These are phyloP conservation scores for Pseudocercospora pini-densiflorae DNA, from an alignment of 2,329 filamentous ascomycete genomes.

Conservation along the genomic window DNA sequence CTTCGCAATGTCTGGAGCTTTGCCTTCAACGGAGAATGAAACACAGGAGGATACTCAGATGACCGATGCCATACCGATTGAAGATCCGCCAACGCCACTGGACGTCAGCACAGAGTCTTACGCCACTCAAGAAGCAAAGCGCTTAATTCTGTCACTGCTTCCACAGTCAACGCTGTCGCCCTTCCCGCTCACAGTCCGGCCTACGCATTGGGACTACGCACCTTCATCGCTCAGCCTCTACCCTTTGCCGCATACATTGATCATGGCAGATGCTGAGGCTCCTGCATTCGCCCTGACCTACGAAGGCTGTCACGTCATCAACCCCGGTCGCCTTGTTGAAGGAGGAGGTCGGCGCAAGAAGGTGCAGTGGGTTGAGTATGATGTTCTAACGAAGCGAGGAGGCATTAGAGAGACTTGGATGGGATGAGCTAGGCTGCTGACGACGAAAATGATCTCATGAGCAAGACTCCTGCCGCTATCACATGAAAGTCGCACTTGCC, in stretches of 20 bases:
- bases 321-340: constrained; percentile 75
- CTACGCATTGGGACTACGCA: constrained; percentile 88
- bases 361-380: constrained; percentile 88
- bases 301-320: constrained; percentile 94
- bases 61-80: constrained; percentile 19
- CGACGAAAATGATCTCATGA: background rate
- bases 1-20: constrained; percentile 37
- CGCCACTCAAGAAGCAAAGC: constrained; percentile 36
- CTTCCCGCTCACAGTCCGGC: constrained; percentile 78
- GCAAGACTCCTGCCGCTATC: background rate
- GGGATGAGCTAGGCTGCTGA: constrained; percentile 20
- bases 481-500: constrained; percentile 10
- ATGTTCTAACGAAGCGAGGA: constrained; percentile 65
- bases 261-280: constrained; percentile 80
- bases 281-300: constrained; percentile 88
- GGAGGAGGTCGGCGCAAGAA: constrained; percentile 64
- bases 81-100: constrained; percentile 14
- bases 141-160: constrained; percentile 82
- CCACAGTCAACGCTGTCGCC: constrained; percentile 90
- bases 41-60: constrained; percentile 23
- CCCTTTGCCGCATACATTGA: constrained; percentile 81
- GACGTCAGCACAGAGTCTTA: constrained; percentile 26
- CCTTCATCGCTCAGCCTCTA: constrained; percentile 77
- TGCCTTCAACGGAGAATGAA: constrained; percentile 30
- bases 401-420: constrained; percentile 63